Percentiles rank a stretch among this genome's conserved stretches.
Evolutionary conservation across 352 stramenopile species (phyloP).

Genomic region (Phytophthora meadii): DNA sequence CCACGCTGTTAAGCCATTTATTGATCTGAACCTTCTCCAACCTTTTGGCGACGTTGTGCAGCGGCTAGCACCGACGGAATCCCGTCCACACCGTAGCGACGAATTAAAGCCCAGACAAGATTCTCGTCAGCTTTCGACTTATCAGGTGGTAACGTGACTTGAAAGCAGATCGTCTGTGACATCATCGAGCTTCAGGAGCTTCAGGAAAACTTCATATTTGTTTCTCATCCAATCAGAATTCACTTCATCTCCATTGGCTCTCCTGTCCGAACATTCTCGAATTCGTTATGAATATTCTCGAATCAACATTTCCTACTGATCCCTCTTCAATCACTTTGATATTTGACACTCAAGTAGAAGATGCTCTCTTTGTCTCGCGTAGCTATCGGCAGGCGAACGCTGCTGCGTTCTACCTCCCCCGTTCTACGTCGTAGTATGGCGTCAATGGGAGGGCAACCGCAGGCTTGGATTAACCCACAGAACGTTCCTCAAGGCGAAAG

Average conservation of each 20-base stretch:
- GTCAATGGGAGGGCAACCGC: slow-evolving; percentile 32
- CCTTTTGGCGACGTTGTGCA: no score
- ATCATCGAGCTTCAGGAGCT: slow-evolving; percentile 4
- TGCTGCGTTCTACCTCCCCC: slow-evolving; percentile 8
- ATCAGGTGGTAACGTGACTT: no score
- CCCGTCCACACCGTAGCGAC: no score
- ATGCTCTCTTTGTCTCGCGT: slow-evolving; percentile 29
- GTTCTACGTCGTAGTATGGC: slow-evolving; percentile 9
- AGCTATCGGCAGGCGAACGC: slow-evolving; percentile 3
- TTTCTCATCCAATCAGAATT: no score
- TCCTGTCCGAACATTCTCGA: slow-evolving; percentile 9
- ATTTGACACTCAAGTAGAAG: slow-evolving; percentile 11
- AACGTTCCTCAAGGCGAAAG: slow-evolving; percentile 84
- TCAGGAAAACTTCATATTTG: neutral
- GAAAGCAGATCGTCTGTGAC: neutral
- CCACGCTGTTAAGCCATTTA: no score
- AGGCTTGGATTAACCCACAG: slow-evolving; percentile 79
- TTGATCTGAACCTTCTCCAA: no score
- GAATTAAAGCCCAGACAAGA: neutral
- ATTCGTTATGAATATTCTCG: slow-evolving; percentile 13
- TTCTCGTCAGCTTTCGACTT: neutral
- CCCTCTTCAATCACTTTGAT: slow-evolving; percentile 9
- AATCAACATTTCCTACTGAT: neutral
- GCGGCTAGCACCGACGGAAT: no score
- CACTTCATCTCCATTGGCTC: neutral